Base-by-base conservation (phyloP, 176 grass and related monocot species). In the barley (Hordeum vulgare) region DNA sequence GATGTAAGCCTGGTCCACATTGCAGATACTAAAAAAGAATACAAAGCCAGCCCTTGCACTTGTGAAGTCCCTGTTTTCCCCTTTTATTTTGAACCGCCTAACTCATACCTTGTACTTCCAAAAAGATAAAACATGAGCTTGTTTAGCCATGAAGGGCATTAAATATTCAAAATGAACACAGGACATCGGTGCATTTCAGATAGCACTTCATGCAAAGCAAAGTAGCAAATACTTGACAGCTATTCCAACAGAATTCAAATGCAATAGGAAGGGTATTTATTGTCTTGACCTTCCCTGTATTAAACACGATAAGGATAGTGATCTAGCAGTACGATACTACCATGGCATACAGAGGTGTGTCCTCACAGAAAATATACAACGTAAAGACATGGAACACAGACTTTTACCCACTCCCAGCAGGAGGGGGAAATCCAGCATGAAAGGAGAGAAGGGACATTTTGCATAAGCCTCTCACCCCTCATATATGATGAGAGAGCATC, bases 141-240 rank as follows among this genome's bases (percentile, higher is more conserved):
- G 57, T 61, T 41, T 27, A 76, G n/a, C 65, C 75, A 54, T 61
- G 45, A 63, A 31, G 58, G 53, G 11, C 25, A 20, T 67, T 21
- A 66, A 84, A 31, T 41, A 37, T 71, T 35, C 45, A 25, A 15
- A 73, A 73, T 18, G 24, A 49, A 49, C 66, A 31, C 66, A 71
- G 34, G 33, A 42, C 7, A 7, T 54, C 9, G 8, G 13, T 77
- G 33, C 75, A n/a, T 39, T 65, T 77, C 47, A 35, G 11, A 41
- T 67, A 81, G 26, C 13, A 58, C 27, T 76, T 7, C 15, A 59
- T 81, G 61, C 61, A 23, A 67, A 82, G 77, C 59, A 78, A 27
- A 18, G 57, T 82, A 87, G 31, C 74, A 68, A 36, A 76, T 60
- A 29, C 20, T 42, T 33, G 20, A 75, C 34, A 28, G 27, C 37